A percentile compares a stretch with the other conserved stretches of the same genome.
Conservation (phyloP, 73 alveolate species). For the Stentor coeruleus region DNA sequence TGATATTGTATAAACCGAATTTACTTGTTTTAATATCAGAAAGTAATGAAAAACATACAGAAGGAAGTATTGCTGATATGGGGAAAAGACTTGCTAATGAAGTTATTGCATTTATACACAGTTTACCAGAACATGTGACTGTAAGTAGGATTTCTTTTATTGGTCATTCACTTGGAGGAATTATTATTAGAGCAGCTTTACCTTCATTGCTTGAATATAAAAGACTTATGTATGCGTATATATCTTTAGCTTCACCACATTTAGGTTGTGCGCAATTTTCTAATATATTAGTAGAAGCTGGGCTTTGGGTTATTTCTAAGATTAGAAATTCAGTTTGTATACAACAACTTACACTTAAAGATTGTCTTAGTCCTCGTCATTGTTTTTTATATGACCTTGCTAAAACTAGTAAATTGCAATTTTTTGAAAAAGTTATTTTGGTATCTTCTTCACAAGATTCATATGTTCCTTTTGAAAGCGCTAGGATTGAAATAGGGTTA, state of each 20-base stretch:
- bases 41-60: slow-evolving; percentile 94
- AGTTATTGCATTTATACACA: slow-evolving; percentile 63
- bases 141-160: slow-evolving; percentile 70
- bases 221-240: slow-evolving; percentile 60
- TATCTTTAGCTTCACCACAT: slow-evolving; percentile 79
- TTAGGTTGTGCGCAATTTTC: slow-evolving; percentile 66
- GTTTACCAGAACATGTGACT: slow-evolving; percentile 53
- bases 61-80: slow-evolving; percentile 88
- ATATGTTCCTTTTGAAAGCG: slow-evolving; percentile 90
- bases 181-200: slow-evolving; percentile 76
- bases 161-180: slow-evolving; percentile 82
- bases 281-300: slow-evolving; percentile 71
- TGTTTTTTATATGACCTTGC: slow-evolving; percentile 78
- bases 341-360: slow-evolving; percentile 78
- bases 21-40: slow-evolving; percentile 69
- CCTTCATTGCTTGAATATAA: slow-evolving; percentile 63
- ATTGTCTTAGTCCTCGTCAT: slow-evolving; percentile 65
- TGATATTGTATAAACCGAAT: slow-evolving; percentile 86
- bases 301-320: slow-evolving; percentile 68
- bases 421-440: slow-evolving; percentile 84
- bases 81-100: slow-evolving; percentile 94
- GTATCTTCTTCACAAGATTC: slow-evolving; percentile 83
- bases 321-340: slow-evolving; percentile 68
- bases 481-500: slow-evolving; percentile 51
- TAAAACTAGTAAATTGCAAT: slow-evolving; percentile 56